Evolutionary conservation across 176 grass and related monocot genomes (phyloP), one percentile per base, ranked within the genome.

Genomic region (Guadua angustifolia): DNA sequence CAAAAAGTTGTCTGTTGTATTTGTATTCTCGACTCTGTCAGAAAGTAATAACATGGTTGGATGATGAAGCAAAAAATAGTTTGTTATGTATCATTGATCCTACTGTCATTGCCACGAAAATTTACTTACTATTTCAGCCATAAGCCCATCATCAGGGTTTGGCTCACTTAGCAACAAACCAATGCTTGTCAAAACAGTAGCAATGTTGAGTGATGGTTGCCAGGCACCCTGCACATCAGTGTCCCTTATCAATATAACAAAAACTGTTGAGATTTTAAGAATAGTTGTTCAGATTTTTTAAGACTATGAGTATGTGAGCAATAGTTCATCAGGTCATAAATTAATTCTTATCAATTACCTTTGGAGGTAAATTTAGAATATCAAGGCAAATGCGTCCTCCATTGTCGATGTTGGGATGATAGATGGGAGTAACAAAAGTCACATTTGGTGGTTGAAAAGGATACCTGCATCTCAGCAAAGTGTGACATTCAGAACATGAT

Each of bases 381-480:
- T 93, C 92, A 86, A 94, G 95, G 77, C 95, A 97, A 80, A 97
- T 93, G 26, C 92, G 90, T 18, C 95, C 92, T 83, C 90, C 95
- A 51, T 90, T 94, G 78, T 97, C 95, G n/a, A 97, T 97, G 75
- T 94, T 97, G 45, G 95, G 95, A 86, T 97, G 92, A 69, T 94
- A 97, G 80, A 97, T 94, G 59, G 92, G 95, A 59, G 92, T 97
- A 84, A 88, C 49, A 86, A 97, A 97, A 21, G 90, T 97, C 55
- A 97, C 88, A 80, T 91, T 94, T 1, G 90, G 95, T 64, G 95
- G 92, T 39, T 94, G 92, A 84, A 97, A 97, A 75, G 95, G 95
- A 87, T 98, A 98, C 74, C 95, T 93, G 82, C 82, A 74, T 86
- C 71, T 29, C 75, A 82, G 57, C 45, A 80, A 72, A 60, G 16